Percentiles rank a stretch among this genome's conserved stretches.
Conservation (phyloP, 441 rosid genomes). For the Macaranga tanarius region DNA sequence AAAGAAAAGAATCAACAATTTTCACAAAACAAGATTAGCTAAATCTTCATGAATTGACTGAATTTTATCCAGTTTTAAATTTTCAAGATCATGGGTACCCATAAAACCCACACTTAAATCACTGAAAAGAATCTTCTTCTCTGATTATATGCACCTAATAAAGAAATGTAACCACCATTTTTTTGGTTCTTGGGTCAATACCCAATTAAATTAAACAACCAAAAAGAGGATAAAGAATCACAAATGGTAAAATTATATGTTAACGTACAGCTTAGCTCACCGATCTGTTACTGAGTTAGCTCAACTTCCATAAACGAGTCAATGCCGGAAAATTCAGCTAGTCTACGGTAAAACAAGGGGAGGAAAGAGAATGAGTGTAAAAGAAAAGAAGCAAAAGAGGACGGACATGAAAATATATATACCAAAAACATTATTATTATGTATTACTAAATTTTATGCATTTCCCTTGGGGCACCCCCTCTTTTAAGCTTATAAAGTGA, state of each 20-base stretch:
- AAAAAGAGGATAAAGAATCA: conserved; percentile 21
- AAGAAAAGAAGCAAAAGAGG: not conserved
- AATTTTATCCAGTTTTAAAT: conserved; percentile 29
- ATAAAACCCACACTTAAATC: conserved; percentile 16
- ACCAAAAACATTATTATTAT: not conserved
- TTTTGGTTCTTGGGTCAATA: conserved; percentile 10
- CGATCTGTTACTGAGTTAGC: conserved; percentile 45
- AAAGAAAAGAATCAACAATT: not conserved
- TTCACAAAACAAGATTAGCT: conserved; percentile 25
- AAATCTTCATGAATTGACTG: conserved; percentile 32
- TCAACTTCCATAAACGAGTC: conserved; percentile 39
- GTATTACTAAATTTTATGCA: conserved; percentile 8
- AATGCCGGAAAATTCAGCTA: conserved; percentile 51
- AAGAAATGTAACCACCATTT: conserved; percentile 23
- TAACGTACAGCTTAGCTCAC: conserved; percentile 34
- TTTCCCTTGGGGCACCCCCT: conserved; percentile 2
- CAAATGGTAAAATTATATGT: conserved; percentile 20
- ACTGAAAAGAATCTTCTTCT: conserved; percentile 27
- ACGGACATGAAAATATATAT: too few relatives aligned
- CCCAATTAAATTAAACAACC: not conserved
- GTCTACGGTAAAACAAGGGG: conserved; percentile 27
- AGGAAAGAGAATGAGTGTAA: conserved; percentile 7
- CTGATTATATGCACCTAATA: too few relatives aligned
- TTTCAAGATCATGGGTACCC: conserved; percentile 26
- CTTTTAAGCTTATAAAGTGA: conserved; percentile 2